These are phyloP conservation scores for Tripidium arundinaceum DNA, from an alignment of 202 grass and related monocot species.

Conservation along the genomic window DNA sequence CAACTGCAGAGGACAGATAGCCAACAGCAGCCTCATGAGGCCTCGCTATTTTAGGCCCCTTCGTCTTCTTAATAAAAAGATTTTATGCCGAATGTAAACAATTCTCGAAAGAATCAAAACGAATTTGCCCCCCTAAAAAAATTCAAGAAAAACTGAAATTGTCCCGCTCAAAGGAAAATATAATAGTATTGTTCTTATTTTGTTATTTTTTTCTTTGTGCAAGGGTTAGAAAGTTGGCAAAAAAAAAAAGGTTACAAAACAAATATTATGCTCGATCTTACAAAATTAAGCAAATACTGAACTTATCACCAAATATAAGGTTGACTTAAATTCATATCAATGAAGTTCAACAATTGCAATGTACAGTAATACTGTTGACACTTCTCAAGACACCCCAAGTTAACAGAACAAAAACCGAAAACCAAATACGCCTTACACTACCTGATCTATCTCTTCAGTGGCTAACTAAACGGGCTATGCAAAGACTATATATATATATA, in stretches of 20 bases:
- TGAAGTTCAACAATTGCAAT: not conserved
- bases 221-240: no score
- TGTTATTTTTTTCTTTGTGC: no score
- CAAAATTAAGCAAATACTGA: not conserved
- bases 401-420: no score
- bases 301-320: not conserved
- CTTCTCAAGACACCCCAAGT: not conserved
- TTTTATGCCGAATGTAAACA: not conserved
- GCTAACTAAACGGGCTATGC: not conserved
- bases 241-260: no score
- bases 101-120: not conserved
- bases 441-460: not conserved
- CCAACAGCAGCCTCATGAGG: not conserved
- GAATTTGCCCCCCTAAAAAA: not conserved
- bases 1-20: not conserved
- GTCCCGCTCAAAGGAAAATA: no score
- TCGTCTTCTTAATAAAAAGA: no score
- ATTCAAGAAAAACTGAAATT: not conserved
- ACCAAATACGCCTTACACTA: not conserved
- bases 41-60: not conserved
- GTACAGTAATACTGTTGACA: not conserved
- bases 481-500: not conserved
- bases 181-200: no score
- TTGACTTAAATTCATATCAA: not conserved
- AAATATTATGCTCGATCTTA: no score